A percentile compares a stretch with the other conserved stretches of the same genome.
phyloP scores from a whole-genome alignment of 768 basidiomycete species.

The Leucosporidium scottii region DNA sequence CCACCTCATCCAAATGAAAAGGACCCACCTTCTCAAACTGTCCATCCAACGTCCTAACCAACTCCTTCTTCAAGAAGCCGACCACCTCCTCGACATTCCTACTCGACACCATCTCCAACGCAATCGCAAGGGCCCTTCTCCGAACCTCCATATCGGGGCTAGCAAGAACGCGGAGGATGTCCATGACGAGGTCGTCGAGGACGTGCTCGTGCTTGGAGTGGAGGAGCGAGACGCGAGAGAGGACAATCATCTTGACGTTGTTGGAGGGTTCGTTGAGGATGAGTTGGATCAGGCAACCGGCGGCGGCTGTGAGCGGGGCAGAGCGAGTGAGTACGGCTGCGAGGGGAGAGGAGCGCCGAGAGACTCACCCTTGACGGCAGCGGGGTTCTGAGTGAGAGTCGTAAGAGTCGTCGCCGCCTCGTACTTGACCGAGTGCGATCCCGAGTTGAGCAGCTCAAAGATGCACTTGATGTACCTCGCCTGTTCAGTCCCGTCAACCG shows the following conservation, averaged over 20 bases:
- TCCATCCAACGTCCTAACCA: constrained; percentile 78
- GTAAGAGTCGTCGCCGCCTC: constrained; percentile 95
- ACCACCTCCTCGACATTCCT: constrained; percentile 96
- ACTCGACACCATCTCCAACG: constrained; percentile 84
- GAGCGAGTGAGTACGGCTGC: not conserved
- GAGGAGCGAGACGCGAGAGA: constrained; percentile 78
- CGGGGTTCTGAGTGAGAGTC: constrained; percentile 85
- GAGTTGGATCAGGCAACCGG: constrained; percentile 76
- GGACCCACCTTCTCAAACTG: constrained; percentile 73
- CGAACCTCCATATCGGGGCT: constrained; percentile 93
- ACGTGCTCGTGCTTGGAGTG: constrained; percentile 75
- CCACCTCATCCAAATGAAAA: not conserved
- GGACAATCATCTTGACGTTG: constrained; percentile 95
- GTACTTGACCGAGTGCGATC: constrained; percentile 91
- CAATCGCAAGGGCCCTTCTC: constrained; percentile 80
- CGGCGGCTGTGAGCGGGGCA: constrained; percentile 59
- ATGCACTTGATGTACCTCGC: constrained; percentile 89
- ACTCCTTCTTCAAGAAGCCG: constrained; percentile 91
- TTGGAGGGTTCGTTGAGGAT: constrained; percentile 95
- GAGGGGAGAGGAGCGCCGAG: not conserved
- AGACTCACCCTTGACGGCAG: constrained; percentile 78
- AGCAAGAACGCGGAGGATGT: constrained; percentile 74
- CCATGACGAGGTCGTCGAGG: constrained; percentile 87
- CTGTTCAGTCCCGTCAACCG: constrained; percentile 43
- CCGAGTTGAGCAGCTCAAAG: constrained; percentile 80